Conservation (phyloP, 306 rosid species). For the Delonix regia region DNA sequence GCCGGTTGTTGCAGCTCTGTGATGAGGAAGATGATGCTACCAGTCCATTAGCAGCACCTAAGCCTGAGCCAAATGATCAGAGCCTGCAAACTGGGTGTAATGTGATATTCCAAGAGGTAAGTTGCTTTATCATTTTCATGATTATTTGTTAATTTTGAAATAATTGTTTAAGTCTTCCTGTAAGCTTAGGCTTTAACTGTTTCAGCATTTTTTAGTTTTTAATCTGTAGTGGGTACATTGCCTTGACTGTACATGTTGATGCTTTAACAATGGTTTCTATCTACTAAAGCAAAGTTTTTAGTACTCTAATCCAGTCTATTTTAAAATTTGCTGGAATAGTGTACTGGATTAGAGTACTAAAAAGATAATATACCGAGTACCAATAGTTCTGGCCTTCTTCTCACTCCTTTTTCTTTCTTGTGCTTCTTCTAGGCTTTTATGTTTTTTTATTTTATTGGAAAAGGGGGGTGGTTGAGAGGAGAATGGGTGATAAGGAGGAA, state of each 20-base stretch:
- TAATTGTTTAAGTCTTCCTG: background rate
- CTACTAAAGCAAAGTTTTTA: conserved; percentile 1
- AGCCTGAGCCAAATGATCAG: conserved; percentile 76
- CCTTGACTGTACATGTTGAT: background rate
- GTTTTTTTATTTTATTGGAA: background rate
- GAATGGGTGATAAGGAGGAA: background rate
- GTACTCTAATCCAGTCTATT: too few relatives aligned
- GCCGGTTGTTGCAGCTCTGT: conserved; percentile 71
- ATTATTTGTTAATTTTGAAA: conserved; percentile 6
- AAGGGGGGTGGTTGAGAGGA: background rate
- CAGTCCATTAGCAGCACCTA: conserved; percentile 81
- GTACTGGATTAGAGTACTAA: background rate
- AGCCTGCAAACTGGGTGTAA: conserved; percentile 56
- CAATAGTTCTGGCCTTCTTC: background rate
- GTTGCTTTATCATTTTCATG: conserved; percentile 14
- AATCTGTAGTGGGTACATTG: background rate
- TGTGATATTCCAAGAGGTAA: conserved; percentile 58
- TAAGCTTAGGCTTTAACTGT: conserved; percentile 10
- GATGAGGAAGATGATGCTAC: conserved; percentile 95
- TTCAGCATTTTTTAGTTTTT: background rate
- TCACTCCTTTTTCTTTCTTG: background rate
- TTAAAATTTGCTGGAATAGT: too few relatives aligned
- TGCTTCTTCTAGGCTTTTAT: background rate
- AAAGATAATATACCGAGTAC: background rate
- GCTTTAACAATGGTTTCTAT: conserved; percentile 17